Evolutionary conservation across 78 protist genomes (phyloP), one percentile per base, ranked within the genome.

Genomic region (Monocercomonoides exilis): DNA sequence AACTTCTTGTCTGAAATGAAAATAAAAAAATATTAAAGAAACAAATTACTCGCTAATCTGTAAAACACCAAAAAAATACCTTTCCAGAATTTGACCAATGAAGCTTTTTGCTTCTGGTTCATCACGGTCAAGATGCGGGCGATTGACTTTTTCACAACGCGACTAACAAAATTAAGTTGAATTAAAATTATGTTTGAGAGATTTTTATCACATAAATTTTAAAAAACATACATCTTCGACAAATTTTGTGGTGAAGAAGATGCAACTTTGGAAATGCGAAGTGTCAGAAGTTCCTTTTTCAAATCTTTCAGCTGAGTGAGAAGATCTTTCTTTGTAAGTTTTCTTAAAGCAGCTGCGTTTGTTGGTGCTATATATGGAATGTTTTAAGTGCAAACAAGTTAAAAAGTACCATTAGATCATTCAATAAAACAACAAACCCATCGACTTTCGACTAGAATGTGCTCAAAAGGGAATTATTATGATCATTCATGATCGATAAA

Each of bases 201-300:
- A 21, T 11, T 29, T 54, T 54, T 11, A 54, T 29, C 11, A 54
- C 11, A 54, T 11, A 11, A 54, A 29, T 11, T 54, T 54, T 54
- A 29, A 32, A 54, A 29, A 32, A 54, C 82, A 79, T 35, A 79
- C 82, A 79, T n/a, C 82, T 79, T 79, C 6, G 82, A 34, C 29
- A 79, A 35, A 32, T 79, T 79, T 32, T 79, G 21, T n/a, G 82
- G 82, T n/a, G 32, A 35, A 32, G 41, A 6, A 5, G 44, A 34
- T n/a, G 82, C 33, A 79, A 79, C 82, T 32, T 79, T 79, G 44
- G 82, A 11, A 35, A 79, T 32, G 33, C 82, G 82, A 35, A 79
- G 82, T 32, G 5, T 34, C 44, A 79, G 82, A 11, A 79, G 82
- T 35, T 79, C 82, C 5, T n/a, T 32, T 32, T 79, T 79, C 29